Evolutionary conservation across 1,139 yeast genomes (phyloP), one percentile per base, ranked within the genome.

Genomic region (Yamadazyma membranifaciens): DNA sequence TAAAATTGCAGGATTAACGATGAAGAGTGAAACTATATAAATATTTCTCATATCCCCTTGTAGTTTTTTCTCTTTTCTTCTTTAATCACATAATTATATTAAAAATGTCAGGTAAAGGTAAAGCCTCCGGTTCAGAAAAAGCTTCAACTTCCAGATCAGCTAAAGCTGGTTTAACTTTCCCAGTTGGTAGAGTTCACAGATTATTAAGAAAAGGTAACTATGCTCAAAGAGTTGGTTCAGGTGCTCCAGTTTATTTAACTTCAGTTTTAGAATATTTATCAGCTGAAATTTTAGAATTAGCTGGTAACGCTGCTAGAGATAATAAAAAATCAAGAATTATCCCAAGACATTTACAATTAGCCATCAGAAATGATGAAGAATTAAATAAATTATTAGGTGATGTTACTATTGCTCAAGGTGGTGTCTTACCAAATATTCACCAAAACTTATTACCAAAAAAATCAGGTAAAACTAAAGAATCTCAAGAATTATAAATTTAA

Each of bases 341-440:
- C 62, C 73, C 76, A 63, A 69, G 76, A 66, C 74, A 66, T 60
- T 67, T 68, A 64, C 78, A 75, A 62, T 68, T 68, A 62, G 78
- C 78, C 65, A 72, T 67, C 67, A 72, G 78, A 73, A 70, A 70
- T 58, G 78, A 72, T 69, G 77, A 69, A 60, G 78, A 70, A 59
- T 67, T 73, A 59, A 73, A 70, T 68, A 71, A 72, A 62, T 71
- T 71, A 62, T 78, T 87, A 59, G 98, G 98, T 65, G 89, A 86
- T 67, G 95, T 87, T 59, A 86, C 95, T 55, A 88, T 87, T 62
- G 95, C 96, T 57, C 95, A 87, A 77, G 96, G 96, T 85, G 96
- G 96, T 85, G 96, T 88, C 56, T 80, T 88, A 69, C 96, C 96
- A 79, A 89, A 91, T 86, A 85, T 84, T 67, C 96, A 91, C 76